Evolutionary conservation across 768 basidiomycete species (phyloP), one percentile per base, ranked within the genome.

Genomic region (Tricholomella constricta): DNA sequence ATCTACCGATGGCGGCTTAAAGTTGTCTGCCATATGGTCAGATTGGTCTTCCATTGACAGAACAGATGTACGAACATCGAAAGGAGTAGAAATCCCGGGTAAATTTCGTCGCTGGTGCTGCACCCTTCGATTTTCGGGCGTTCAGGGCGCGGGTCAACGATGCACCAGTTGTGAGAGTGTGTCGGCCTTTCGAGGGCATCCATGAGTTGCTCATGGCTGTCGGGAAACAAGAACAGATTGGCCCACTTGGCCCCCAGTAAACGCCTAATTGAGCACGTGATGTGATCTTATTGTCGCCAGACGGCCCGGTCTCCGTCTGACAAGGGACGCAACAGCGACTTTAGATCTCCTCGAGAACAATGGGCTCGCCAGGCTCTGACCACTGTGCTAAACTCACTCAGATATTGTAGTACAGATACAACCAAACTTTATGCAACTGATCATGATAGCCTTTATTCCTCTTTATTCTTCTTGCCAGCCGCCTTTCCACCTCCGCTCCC

Each of bases 11-110:
- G 80, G 77, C 2, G 91, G 88, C 65, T 83, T 88, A 70, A 90
- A 89, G 59, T 86, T 84, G 61, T 90, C 91, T 93, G 61, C 12
- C 27, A 27, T 25, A 8, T 19, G 14, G 20, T 57, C 15, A 54
- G 20, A 14, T 23, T 10, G 34, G 7, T 17, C 41, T 29, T 29
- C 36, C 44, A n/a, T 46, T 12, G 25, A 34, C 29, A 22, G n/a
- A 4, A 43, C 15, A 52, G 10, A 51, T 23, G 41, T 32, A 77
- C 85, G 57, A 57, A 90, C 89, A 91, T 59, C 86, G 78, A 61
- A 91, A 81, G n/a, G 86, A 83, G 65, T 86, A 88, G 68, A 89
- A 88, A 58, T 89, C 85, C 48, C 80, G 77, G 63, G 84, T 22
- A 46, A 49, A 82, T 70, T 51, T 75, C 75, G 32, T 9, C 60